Evolutionary conservation across 371 early-diverging fungal species (phyloP), one percentile per base, ranked within the genome.

Genomic region (Rhizopus microsporus): DNA sequence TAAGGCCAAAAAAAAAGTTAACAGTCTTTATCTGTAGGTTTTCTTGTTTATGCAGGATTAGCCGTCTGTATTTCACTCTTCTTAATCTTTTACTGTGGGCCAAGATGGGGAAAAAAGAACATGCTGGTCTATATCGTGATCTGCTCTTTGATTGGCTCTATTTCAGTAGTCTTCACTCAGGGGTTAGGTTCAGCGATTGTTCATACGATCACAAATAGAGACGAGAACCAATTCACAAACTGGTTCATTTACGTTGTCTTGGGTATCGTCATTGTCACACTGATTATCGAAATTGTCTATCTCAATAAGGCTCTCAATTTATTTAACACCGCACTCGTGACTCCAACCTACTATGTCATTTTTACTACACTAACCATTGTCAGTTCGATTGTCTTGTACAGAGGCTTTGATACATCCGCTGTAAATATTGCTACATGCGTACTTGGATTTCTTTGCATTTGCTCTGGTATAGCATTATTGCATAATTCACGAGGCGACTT

Each of bases 251-350:
- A 93, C 59, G 62, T 94, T 16, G 89, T 95, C 34, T 72, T 89
- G 4, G 73, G 79, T 3, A 84, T 90, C 15, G 93, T 94, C 2
- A 64, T 83, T 4, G 75, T 86, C 15, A 94, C 93, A 30, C 86
- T 95, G 30, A 56, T 93, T 17, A 81, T 89, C 8, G 94, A 97
- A 71, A 91, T 96, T 68, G 94, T 94, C 67, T 97, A 96, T 68
- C 89, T 97, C 49, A 97, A 97, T 82, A 97, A 97, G 74, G 95
- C 97, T 9, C 82, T 97, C 30, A 95, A 95, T 61, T 61, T 92
- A 38, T 97, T 95, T 72, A 91, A 91, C 57, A 95, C 97, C 7
- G 94, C 95, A 50, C 68, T 92, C 52, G 93, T 93, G 35, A 93
- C 94, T 2, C 93, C 93, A 16, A 89, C 94, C 37, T 97, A 97